Conservation (phyloP, 176 grass and related monocot species). For the Ananas comosus region DNA sequence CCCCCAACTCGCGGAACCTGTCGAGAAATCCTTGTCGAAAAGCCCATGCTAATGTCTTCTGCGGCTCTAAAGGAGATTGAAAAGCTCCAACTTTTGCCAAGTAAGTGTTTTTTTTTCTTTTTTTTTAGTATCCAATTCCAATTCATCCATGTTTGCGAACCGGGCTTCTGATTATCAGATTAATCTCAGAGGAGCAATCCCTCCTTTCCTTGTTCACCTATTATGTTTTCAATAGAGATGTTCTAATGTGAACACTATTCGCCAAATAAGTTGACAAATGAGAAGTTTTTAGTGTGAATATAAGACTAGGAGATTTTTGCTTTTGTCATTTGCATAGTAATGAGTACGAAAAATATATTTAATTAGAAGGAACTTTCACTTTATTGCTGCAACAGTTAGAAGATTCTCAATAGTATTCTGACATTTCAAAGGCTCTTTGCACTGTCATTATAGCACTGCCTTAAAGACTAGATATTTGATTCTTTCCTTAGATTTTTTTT, state of each 20-base stretch:
- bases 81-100: not conserved
- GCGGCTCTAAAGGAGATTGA: not conserved
- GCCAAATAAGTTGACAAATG: no score
- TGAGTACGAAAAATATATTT: not conserved
- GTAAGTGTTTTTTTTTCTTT: not conserved
- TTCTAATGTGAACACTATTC: no score
- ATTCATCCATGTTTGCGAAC: no score
- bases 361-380: not conserved
- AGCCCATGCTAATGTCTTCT: not conserved
- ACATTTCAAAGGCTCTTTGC: slow-evolving; percentile 2
- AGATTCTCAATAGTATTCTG: not conserved
- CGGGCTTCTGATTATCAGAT: no score
- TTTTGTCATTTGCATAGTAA: no score
- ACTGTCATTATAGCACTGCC: not conserved
- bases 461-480: not conserved
- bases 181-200: no score
- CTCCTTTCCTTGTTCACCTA: no score
- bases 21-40: slow-evolving; percentile 9
- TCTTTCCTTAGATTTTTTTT: slow-evolving; percentile 5
- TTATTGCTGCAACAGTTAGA: not conserved
- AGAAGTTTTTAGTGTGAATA: no score
- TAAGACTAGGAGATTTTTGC: no score
- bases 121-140: no score
- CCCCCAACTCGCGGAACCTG: slow-evolving; percentile 53
- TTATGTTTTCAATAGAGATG: no score